A percentile compares a stretch with the other conserved stretches of the same genome.
Conservation (phyloP, 129 eudicot genomes). For the Cynara cardunculus region DNA sequence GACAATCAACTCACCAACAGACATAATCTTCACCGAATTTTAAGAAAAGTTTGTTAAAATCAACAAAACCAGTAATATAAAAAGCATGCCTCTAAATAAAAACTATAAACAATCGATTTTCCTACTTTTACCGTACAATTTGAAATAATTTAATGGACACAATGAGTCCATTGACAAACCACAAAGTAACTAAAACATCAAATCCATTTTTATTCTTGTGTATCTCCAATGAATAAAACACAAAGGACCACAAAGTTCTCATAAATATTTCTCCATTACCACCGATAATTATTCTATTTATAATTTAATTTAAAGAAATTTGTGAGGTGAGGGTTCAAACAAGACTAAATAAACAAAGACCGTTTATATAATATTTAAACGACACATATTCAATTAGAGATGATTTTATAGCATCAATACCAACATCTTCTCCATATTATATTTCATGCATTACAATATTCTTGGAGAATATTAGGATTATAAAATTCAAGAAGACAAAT, state of each 20-base stretch:
- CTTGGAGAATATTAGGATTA: background rate
- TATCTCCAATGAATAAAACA: conserved; percentile 28
- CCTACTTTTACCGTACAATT: background rate
- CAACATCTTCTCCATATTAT: background rate
- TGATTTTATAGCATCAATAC: conserved; percentile 1
- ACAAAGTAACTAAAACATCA: conserved; percentile 19
- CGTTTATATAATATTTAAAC: conserved; percentile 1
- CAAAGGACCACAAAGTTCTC: conserved; percentile 25
- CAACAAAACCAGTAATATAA: background rate
- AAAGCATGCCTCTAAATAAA: background rate
- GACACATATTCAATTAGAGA: conserved; percentile 12
- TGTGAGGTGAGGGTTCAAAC: conserved; percentile 37
- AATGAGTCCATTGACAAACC: background rate
- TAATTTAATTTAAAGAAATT: conserved; percentile 23
- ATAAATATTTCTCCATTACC: conserved; percentile 12
- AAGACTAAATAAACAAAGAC: background rate
- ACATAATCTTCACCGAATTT: background rate
- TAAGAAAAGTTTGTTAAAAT: background rate
- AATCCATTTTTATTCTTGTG: conserved; percentile 27
- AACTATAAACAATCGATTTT: background rate
- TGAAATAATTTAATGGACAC: background rate
- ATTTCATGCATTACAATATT: conserved; percentile 19
- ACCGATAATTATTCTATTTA: conserved; percentile 13
- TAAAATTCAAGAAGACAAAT: background rate
- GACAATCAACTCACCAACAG: background rate